A percentile compares a stretch with the other conserved stretches of the same genome.
phyloP scores from a whole-genome alignment of 139 green algal genomes.

The Eudorina sp. region DNA sequence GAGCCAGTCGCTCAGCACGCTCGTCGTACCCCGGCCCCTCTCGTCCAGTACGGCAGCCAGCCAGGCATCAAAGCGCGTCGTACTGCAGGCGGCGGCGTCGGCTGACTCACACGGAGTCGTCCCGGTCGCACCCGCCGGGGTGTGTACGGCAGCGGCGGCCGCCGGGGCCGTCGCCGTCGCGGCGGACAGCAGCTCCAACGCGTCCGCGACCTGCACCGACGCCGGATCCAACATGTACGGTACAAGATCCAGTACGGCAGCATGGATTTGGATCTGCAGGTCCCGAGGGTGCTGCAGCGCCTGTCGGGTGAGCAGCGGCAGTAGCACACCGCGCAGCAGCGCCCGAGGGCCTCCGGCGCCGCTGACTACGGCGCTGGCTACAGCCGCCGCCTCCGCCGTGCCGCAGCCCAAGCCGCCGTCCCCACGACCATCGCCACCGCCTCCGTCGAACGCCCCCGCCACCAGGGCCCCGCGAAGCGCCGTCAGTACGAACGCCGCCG shows the following conservation, averaged over 20 bases:
- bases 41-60: background rate
- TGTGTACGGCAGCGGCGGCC: background rate
- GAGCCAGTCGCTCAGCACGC: background rate
- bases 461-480: background rate
- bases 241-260: conserved; percentile 17
- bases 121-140: background rate
- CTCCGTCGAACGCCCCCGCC: background rate
- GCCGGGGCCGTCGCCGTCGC: background rate
- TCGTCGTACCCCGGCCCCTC: background rate
- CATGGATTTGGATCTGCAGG: conserved; percentile 7
- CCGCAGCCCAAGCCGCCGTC: background rate
- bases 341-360: background rate
- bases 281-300: conserved; percentile 40
- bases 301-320: conserved; percentile 30
- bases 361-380: background rate
- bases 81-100: background rate
- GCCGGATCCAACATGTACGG: conserved; percentile 4
- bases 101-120: background rate
- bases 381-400: too few relatives aligned
- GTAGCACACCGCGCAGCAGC: conserved; percentile 15
- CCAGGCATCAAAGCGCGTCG: background rate
- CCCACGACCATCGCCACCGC: background rate
- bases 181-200: background rate
- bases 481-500: conserved; percentile 15
- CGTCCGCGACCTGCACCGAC: background rate